Conservation (phyloP, 306 rosid genomes). For the Macrotyloma uniflorum region DNA sequence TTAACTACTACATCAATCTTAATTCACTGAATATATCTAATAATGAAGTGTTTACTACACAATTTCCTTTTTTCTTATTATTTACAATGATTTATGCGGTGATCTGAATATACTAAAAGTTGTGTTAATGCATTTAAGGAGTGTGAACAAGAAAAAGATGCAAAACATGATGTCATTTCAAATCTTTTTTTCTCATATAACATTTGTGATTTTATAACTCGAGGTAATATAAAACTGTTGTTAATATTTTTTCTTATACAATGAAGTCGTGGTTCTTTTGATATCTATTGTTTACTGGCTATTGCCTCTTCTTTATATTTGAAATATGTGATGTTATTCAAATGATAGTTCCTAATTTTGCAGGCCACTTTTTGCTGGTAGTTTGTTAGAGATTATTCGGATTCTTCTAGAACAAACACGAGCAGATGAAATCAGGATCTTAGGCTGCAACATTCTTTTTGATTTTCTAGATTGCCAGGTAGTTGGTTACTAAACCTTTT, state of each 20-base stretch:
- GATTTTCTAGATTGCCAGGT: slow-evolving; percentile 84
- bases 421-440: slow-evolving; percentile 70
- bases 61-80: slow-evolving; percentile 29
- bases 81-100: not conserved
- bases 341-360: slow-evolving; percentile 41
- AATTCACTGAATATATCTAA: slow-evolving; percentile 20
- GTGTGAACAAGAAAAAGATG: not conserved
- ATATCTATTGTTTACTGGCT: slow-evolving; percentile 11
- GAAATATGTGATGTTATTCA: slow-evolving; percentile 33
- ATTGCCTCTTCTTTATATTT: slow-evolving; percentile 11
- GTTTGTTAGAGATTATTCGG: slow-evolving; percentile 77
- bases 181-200: slow-evolving; percentile 17
- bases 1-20: slow-evolving; percentile 17
- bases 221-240: not conserved
- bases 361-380: slow-evolving; percentile 87
- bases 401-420: slow-evolving; percentile 84
- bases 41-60: slow-evolving; percentile 8
- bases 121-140: slow-evolving; percentile 13
- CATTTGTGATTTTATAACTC: slow-evolving; percentile 8
- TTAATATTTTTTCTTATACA: not conserved
- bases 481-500: slow-evolving; percentile 41
- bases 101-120: slow-evolving; percentile 8
- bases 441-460: slow-evolving; percentile 75
- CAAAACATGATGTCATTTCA: not conserved
- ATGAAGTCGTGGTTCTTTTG: slow-evolving; percentile 26